Base-by-base conservation (phyloP, 495 filamentous ascomycete species). In the Endocarpon pusillum region DNA sequence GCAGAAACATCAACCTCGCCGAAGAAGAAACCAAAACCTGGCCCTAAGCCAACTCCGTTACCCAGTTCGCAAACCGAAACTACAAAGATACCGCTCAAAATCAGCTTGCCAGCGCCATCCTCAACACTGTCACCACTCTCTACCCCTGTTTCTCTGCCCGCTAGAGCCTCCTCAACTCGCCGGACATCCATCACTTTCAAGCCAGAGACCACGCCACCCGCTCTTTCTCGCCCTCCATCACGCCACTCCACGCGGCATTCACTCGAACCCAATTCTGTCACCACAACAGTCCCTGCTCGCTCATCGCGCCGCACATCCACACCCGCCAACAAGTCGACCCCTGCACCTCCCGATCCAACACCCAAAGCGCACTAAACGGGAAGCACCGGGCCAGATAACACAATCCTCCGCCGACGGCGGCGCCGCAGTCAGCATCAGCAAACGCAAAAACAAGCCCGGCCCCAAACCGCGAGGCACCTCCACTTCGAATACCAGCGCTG, bases 391-490 rank as follows among this genome's bases (percentile, higher is more conserved):
- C 18, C 66, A 74, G 22, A 69, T 89, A n/a, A 60, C 58, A 5
- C 63, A 64, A 20, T 69, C 69, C 11, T 73, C 68, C 14, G 71
- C 71, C 37, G 73, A 79, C 42, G 81, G 78, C 34, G 78, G 78
- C 53, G 71, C 66, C 40, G 75, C 74, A 48, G 68, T 81, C 21
- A 78, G 76, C 44, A 75, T 86, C 41, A 80, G 80, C 21, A 81
- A 72, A 49, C 71, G 85, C 19, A 81, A 80, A 51, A 77, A 73
- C 19, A 83, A 84, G 44, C 79, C 81, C 5, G 53, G 53, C 32
- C n/a, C n/a, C n/a, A n/a, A n/a, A n/a, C n/a, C n/a, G n/a, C n/a
- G n/a, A n/a, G n/a, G n/a, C n/a, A n/a, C n/a, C n/a, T n/a, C n/a
- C n/a, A n/a, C n/a, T n/a, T n/a, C n/a, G n/a, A n/a, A n/a, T n/a